Percentiles rank a stretch among this genome's conserved stretches.
phyloP scores from a whole-genome alignment of 805 yeast genomes.

The Geotrichum ghanense region DNA sequence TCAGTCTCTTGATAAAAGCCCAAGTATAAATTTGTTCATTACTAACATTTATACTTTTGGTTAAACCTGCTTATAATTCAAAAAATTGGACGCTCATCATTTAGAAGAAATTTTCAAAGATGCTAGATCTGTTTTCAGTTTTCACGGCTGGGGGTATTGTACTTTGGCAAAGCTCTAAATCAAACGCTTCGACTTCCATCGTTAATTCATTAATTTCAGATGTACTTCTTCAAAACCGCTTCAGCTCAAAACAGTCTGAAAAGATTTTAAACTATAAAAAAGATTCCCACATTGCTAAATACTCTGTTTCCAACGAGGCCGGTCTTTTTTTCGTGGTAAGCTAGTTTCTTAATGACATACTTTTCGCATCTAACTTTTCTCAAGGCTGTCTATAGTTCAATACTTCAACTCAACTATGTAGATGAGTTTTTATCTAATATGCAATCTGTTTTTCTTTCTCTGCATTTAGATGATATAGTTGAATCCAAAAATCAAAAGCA shows the following conservation, averaged over 20 bases:
- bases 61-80: too few species aligned
- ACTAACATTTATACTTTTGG: too few species aligned
- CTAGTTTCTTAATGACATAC: not conserved
- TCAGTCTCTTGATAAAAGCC: too few species aligned
- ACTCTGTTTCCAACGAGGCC: conserved; percentile 31
- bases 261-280: conserved; percentile 18
- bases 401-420: conserved; percentile 25
- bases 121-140: conserved; percentile 40
- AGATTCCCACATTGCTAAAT: conserved; percentile 36
- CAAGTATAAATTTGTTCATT: too few species aligned
- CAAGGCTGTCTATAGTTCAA: conserved; percentile 24
- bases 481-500: conserved; percentile 7
- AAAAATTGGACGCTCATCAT: not conserved
- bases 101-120: conserved; percentile 2
- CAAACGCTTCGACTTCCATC: conserved; percentile 30
- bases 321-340: conserved; percentile 29
- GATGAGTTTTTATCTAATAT: conserved; percentile 24
- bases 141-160: conserved; percentile 45
- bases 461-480: conserved; percentile 16
- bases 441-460: conserved; percentile 22
- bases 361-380: not conserved
- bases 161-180: conserved; percentile 35
- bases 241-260: conserved; percentile 12
- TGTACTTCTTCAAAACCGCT: conserved; percentile 31
- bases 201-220: conserved; percentile 40